Evolutionary conservation across 352 stramenopile genomes (phyloP), one percentile per base, ranked within the genome.

Genomic region (Globisporangium nodosum): DNA sequence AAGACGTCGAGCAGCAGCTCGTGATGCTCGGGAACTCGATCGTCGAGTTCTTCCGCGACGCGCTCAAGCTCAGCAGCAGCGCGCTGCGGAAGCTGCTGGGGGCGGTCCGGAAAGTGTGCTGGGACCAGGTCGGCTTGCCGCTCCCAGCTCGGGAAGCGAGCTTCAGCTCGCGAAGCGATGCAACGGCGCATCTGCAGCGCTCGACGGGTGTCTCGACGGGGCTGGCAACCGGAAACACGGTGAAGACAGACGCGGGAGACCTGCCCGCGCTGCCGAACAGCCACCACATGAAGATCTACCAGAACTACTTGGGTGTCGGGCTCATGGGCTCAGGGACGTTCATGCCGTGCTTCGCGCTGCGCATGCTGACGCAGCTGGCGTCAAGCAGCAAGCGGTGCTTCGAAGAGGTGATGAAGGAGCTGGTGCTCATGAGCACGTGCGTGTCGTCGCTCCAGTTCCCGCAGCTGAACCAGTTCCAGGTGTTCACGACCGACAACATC

Each of bases 1-100:
- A 94, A 72, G 85, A 94, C 47, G 80, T 94, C 1, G 85, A 94
- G 52, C 85, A 94, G 63, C 85, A 94, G 55, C 66, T 94, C 11
- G 68, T 87, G 43, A 94, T 94, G 85, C 65, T 94, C 8, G 78
- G 77, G 37, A 87, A 79, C 49, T 92, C 85, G n/a, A 87, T 94
- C n/a, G 64, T 87, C 16, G 85, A 92, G 68, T 88, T 93, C 37
- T 91, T 94, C 49, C 73, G 73, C 15, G 78, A 90, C 59, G 82
- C 78, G 4, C 64, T 87, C 1, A 87, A 89, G 49, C 56, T 94
- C 3, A 88, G 81, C 54, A 84, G 72, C 57, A 55, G 24, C 9
- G 82, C 85, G 3, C 58, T 92, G 21, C 66, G 71, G 8, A 76
- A 77, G 49, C 63, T 94, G 13, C 70, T 91, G 15, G 64, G 66